A percentile compares a stretch with the other conserved stretches of the same genome.
These are phyloP conservation scores for Scheffersomyces stipitis DNA, from an alignment of 805 yeast species.

Conservation along the genomic window DNA sequence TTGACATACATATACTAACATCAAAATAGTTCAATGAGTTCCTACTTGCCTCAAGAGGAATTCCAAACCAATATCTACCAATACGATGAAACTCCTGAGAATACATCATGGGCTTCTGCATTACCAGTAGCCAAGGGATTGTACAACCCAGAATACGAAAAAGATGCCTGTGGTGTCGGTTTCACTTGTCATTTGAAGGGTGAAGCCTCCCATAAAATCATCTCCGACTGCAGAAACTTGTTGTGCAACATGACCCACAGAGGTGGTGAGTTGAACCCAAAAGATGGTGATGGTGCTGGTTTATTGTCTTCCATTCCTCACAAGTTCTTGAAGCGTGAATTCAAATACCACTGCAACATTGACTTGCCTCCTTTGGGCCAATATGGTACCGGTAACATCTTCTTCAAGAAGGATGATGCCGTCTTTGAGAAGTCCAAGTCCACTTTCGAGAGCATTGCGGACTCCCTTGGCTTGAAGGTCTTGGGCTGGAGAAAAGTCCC, in stretches of 20 bases:
- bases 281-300: conserved; percentile 99
- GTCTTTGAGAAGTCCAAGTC: conserved; percentile 67
- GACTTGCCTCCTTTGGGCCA: conserved; percentile 77
- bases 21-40: conserved; percentile 19
- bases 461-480: conserved; percentile 71
- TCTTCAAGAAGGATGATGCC: conserved; percentile 83
- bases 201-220: conserved; percentile 80
- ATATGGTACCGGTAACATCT: conserved; percentile 93
- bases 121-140: conserved; percentile 86
- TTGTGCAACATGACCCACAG: conserved; percentile 98
- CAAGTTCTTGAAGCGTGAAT: conserved; percentile 81
- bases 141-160: conserved; percentile 90
- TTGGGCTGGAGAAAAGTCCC: conserved; percentile 96
- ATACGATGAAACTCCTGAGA: conserved; percentile 74
- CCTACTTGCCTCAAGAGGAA: conserved; percentile 41
- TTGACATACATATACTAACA: conserved; percentile 1
- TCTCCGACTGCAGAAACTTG: conserved; percentile 82
- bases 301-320: conserved; percentile 92
- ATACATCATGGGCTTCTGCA: conserved; percentile 89
- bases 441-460: conserved; percentile 81
- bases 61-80: conserved; percentile 47
- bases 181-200: conserved; percentile 95
- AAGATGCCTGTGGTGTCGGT: conserved; percentile 99
- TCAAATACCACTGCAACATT: conserved; percentile 64
- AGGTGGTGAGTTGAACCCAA: conserved; percentile 97